Conservation (phyloP, 2,329 filamentous ascomycete genomes). For the Fusarium continuum region DNA sequence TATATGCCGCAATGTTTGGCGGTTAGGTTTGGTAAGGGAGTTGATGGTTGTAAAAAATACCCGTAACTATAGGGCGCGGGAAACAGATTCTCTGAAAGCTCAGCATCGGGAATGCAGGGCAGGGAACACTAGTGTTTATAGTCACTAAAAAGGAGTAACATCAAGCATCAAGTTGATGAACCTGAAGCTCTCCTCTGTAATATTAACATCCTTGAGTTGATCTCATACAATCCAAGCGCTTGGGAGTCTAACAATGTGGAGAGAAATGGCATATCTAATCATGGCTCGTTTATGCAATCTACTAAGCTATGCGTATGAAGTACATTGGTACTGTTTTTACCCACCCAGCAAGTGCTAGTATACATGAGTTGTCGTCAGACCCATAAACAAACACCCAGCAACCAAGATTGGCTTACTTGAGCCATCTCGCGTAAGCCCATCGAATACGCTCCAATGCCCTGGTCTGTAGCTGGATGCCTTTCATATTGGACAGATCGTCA, state of each 20-base stretch:
- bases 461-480: slow-evolving; percentile 79
- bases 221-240: background rate
- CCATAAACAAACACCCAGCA: background rate
- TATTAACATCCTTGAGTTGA: no score
- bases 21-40: background rate
- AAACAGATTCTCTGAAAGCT: background rate
- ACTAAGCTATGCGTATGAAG: slow-evolving; percentile 21
- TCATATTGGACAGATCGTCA: slow-evolving; percentile 84
- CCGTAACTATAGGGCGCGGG: background rate
- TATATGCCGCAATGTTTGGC: background rate
- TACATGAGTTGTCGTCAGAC: slow-evolving; percentile 17
- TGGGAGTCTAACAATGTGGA: background rate
- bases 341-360: slow-evolving; percentile 22
- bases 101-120: background rate
- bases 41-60: slow-evolving; percentile 3
- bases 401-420: slow-evolving; percentile 36
- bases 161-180: background rate
- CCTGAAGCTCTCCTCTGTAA: background rate
- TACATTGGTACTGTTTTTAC: slow-evolving; percentile 16
- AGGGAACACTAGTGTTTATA: background rate
- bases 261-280: slow-evolving; percentile 7
- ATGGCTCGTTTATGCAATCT: slow-evolving; percentile 30
- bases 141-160: background rate
- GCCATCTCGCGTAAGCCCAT: slow-evolving; percentile 89
- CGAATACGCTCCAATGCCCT: slow-evolving; percentile 83